Evolutionary conservation across 495 filamentous ascomycete species (phyloP).

Genomic region (Hyaloscypha finlandica): DNA sequence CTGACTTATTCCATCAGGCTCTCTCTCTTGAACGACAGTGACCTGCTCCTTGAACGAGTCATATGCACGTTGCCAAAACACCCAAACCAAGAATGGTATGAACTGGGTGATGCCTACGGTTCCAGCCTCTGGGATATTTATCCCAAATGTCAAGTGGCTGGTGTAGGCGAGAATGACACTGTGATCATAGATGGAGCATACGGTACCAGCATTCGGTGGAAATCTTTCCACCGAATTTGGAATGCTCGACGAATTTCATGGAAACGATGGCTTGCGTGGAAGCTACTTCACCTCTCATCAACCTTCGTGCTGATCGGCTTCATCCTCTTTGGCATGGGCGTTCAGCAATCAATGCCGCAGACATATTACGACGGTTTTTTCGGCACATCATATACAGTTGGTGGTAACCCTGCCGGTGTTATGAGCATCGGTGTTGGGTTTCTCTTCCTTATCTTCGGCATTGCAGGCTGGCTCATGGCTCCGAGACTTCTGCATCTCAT

Average conservation of each 20-base stretch:
- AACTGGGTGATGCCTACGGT: conserved; percentile 15
- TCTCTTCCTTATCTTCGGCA: conserved; percentile 15
- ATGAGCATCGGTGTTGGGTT: background rate
- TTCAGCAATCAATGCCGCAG: no score
- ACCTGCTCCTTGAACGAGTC: conserved; percentile 48
- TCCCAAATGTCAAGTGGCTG: conserved; percentile 41
- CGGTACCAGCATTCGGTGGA: conserved; percentile 35
- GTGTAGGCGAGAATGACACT: conserved; percentile 42
- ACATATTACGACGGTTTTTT: no score
- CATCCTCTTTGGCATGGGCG: background rate
- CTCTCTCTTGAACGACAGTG: conserved; percentile 45
- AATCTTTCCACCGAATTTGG: background rate
- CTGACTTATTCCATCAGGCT: conserved; percentile 26
- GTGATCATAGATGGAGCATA: conserved; percentile 43
- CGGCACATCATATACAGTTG: no score
- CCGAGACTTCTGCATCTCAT: conserved; percentile 22
- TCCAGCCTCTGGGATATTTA: conserved; percentile 48
- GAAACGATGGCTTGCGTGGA: background rate
- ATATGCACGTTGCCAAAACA: conserved; percentile 40
- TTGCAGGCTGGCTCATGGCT: conserved; percentile 19
- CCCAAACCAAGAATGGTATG: conserved; percentile 8
- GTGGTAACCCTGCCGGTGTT: no score
- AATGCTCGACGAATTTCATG: background rate
- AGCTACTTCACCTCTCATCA: no score
- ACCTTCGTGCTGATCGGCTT: conserved; percentile 6